Evolutionary conservation across 495 filamentous ascomycete species (phyloP), one percentile per base, ranked within the genome.

Genomic region (Mytilinidion resinicola): DNA sequence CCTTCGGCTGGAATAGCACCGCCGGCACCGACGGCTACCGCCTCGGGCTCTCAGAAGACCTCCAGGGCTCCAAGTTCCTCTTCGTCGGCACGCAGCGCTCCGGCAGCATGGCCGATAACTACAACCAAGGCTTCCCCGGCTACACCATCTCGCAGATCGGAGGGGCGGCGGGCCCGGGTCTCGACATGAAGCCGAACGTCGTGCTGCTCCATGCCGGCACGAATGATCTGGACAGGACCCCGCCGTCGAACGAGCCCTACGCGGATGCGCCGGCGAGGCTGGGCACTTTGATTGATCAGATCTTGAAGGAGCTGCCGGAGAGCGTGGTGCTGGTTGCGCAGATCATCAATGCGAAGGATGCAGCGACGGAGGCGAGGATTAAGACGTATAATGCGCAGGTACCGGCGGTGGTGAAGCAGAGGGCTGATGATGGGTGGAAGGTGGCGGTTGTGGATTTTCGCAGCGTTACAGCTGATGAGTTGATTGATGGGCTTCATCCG

Each of bases 21-120:
- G 34, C 51, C 10, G 59, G 53, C 37, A 56, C 59, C 8, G 51
- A 62, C 47, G 59, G 59, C 46, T 62, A 62, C 41, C 59, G 53
- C 46, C n/a, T 30, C 25, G 11, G 52, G 21, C 54, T 62, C 19
- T 33, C 35, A 0, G 37, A 44, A 20, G 42, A 34, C 25, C 44
- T 56, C 47, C 47, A 46, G 19, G 46, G 47, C 44, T 46, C 53
- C 20, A 7, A 41, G 15, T 35, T 51, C 35, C n/a, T 34, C 11
- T 63, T 63, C 41, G 42, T 58, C 12, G 60, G 55, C 33, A 63
- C 55, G 5, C 37, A 54, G 36, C 55, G 42, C 41, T 63, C 56
- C 8, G 60, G 60, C 30, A 48, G 1, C 25, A 63, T 63, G 60
- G 12, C 30, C n/a, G 43, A 62, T 33, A 62, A 62, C 21, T 19